phyloP scores from a whole-genome alignment of 2,329 filamentous ascomycete species.

The Chrysoporthe cubensis region DNA sequence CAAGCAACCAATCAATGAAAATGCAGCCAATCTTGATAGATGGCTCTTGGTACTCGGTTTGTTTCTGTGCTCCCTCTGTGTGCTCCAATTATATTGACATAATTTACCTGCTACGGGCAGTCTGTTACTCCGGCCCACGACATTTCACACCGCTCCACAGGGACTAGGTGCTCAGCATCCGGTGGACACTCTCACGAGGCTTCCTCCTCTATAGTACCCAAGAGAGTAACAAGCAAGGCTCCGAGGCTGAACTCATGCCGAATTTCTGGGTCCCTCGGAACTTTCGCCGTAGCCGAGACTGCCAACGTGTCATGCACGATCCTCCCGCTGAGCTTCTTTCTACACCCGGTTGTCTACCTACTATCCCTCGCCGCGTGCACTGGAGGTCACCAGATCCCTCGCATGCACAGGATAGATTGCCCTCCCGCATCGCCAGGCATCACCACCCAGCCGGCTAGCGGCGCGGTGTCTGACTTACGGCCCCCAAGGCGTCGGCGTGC shows the following conservation, averaged over 20 bases:
- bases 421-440: not conserved
- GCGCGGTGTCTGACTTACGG: too few species aligned
- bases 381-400: not conserved
- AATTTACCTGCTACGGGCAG: not conserved
- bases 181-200: not conserved
- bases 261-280: not conserved
- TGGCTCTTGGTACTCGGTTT: not conserved
- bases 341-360: not conserved
- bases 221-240: not conserved
- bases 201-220: not conserved
- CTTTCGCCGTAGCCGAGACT: not conserved
- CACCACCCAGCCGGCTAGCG: too few species aligned
- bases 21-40: not conserved
- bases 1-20: not conserved
- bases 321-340: constrained; percentile 1
- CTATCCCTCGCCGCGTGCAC: not conserved
- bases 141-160: not conserved
- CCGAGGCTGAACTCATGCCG: not conserved
- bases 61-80: not conserved
- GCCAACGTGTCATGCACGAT: constrained; percentile 3
- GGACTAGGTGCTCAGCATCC: not conserved
- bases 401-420: not conserved
- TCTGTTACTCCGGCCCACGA: not conserved
- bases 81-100: not conserved
- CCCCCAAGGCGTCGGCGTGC: too few species aligned